These are phyloP conservation scores for Backusella tuberculispora DNA, from an alignment of 192 early-diverging fungal genomes.

Conservation along the genomic window DNA sequence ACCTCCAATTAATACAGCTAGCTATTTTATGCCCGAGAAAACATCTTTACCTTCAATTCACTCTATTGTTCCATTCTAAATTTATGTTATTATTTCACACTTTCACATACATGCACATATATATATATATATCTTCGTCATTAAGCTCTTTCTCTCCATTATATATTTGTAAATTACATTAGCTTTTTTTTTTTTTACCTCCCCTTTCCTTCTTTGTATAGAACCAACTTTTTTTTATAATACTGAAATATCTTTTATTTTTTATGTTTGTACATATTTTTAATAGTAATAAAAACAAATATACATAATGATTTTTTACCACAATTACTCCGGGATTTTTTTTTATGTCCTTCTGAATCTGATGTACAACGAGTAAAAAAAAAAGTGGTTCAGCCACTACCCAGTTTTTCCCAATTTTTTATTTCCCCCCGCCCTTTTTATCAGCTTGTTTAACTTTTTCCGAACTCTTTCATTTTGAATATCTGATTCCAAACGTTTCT, in stretches of 20 bases:
- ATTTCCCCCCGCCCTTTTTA: background rate
- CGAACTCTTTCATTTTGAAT: background rate
- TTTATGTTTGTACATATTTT: constrained; percentile 13
- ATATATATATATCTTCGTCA: no score
- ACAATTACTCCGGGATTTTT: background rate
- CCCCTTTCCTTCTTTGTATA: constrained; percentile 12
- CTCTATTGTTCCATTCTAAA: constrained; percentile 25
- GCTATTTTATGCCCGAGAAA: background rate
- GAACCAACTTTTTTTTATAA: background rate
- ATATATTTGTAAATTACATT: constrained; percentile 5
- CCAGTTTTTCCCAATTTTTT: background rate
- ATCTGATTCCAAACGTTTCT: background rate
- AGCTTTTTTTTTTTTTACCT: background rate
- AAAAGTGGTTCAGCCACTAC: background rate
- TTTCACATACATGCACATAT: background rate
- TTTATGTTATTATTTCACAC: background rate
- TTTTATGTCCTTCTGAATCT: background rate
- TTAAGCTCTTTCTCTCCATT: background rate
- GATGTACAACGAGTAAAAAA: background rate
- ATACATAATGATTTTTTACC: background rate
- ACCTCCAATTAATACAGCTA: constrained; percentile 9
- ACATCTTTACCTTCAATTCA: constrained; percentile 27
- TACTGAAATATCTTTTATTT: background rate
- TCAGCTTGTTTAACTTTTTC: background rate
- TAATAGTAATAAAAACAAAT: background rate